Evolutionary conservation across 768 basidiomycete species (phyloP).

Genomic region (Boletus rubescentipes): DNA sequence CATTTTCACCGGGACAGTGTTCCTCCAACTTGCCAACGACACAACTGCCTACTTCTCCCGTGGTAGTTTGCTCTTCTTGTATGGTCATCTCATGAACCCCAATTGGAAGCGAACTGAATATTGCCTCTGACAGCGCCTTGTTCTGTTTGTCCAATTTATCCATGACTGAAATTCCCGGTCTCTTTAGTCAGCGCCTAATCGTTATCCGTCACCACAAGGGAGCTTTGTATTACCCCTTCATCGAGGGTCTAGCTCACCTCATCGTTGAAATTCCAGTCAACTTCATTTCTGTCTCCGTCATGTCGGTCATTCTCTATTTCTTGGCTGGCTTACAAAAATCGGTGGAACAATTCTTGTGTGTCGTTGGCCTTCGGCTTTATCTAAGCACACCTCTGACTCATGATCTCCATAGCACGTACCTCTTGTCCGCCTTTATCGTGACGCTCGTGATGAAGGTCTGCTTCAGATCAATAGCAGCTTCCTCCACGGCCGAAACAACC

Average conservation of each 20-base stretch:
- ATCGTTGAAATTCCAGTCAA: constrained; percentile 47
- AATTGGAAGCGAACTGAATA: not conserved
- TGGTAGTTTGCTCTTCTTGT: constrained; percentile 79
- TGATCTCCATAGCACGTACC: constrained; percentile 50
- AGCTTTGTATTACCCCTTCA: constrained; percentile 50
- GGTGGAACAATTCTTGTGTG: constrained; percentile 20
- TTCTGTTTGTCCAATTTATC: constrained; percentile 53
- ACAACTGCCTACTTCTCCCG: constrained; percentile 48
- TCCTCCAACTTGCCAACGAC: constrained; percentile 37
- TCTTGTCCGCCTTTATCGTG: constrained; percentile 51
- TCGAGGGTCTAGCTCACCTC: constrained; percentile 43
- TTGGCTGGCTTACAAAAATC: constrained; percentile 20
- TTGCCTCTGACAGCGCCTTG: constrained; percentile 36
- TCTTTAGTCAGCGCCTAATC: constrained; percentile 45
- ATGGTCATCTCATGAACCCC: constrained; percentile 18
- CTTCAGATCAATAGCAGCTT: constrained; percentile 65
- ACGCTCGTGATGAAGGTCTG: constrained; percentile 69
- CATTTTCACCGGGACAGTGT: constrained; percentile 36
- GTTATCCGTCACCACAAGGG: constrained; percentile 42
- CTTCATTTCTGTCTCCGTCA: constrained; percentile 16
- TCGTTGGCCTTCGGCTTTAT: not conserved
- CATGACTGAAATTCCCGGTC: constrained; percentile 52
- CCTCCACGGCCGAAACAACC: constrained; percentile 49
- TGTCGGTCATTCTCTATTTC: constrained; percentile 17
- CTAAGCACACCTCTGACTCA: constrained; percentile 28